Evolutionary conservation across 2,329 filamentous ascomycete species (phyloP).

Genomic region (Ophiostoma tasmaniense): DNA sequence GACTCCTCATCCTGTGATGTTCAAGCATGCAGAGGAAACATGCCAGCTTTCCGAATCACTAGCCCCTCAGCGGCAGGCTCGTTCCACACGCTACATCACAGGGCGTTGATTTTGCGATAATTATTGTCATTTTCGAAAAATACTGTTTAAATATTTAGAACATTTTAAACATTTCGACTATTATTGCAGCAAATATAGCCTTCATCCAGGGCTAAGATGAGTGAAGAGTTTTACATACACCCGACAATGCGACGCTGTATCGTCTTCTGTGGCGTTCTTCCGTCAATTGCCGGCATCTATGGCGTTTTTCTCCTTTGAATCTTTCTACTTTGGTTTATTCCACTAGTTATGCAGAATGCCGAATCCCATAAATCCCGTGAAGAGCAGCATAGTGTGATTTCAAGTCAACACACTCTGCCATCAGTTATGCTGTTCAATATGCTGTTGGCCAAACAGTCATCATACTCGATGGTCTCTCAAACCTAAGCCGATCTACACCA

Average conservation of each 20-base stretch:
- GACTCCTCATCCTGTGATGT: background rate
- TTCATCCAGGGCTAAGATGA: background rate
- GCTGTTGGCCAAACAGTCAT: too few relatives aligned
- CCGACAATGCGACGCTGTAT: background rate
- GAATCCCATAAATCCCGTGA: background rate
- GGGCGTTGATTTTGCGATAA: too few relatives aligned
- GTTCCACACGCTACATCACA: background rate
- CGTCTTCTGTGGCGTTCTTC: background rate
- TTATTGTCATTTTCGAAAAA: too few relatives aligned
- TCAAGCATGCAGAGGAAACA: background rate
- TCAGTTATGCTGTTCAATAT: too few relatives aligned
- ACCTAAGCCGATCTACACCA: background rate
- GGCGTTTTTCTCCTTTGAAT: background rate
- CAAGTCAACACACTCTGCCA: too few relatives aligned
- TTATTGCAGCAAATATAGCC: background rate
- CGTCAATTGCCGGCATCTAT: background rate
- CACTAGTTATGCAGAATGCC: background rate
- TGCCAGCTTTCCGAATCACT: background rate
- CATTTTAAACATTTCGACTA: background rate
- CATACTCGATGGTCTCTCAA: too few relatives aligned
- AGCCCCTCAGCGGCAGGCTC: background rate
- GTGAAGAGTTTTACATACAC: constrained; percentile 1
- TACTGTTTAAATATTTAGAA: too few relatives aligned
- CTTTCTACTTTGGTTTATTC: background rate
- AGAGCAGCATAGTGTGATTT: too few relatives aligned